These are phyloP conservation scores for Ophiostoma novo-ulmi DNA, from an alignment of 2,329 filamentous ascomycete genomes.

Conservation along the genomic window DNA sequence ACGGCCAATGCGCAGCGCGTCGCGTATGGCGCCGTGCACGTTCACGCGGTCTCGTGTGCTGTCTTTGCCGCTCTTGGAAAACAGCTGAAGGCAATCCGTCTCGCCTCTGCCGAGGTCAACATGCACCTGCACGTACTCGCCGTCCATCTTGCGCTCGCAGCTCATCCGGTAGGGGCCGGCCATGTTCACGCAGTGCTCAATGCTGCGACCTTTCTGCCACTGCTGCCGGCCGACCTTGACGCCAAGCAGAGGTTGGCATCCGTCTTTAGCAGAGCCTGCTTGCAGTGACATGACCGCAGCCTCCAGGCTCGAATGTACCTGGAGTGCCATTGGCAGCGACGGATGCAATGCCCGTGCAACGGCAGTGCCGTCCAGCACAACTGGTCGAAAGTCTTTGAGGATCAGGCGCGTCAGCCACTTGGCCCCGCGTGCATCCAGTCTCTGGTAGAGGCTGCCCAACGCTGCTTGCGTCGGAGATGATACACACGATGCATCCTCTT, in stretches of 20 bases:
- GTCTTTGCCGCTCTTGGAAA: slow-evolving; percentile 88
- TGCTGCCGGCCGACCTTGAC: slow-evolving; percentile 60
- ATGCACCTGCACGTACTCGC: slow-evolving; percentile 87
- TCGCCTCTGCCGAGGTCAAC: slow-evolving; percentile 57
- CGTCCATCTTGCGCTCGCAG: slow-evolving; percentile 77
- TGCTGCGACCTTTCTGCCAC: slow-evolving; percentile 63
- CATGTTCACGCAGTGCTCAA: slow-evolving; percentile 69
- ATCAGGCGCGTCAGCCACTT: slow-evolving; percentile 85
- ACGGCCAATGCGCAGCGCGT: slow-evolving; percentile 59
- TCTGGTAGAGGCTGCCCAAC: slow-evolving; percentile 54
- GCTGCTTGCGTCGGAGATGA: slow-evolving; percentile 32
- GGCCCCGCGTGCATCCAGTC: slow-evolving; percentile 61
- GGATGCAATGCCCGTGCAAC: slow-evolving; percentile 61
- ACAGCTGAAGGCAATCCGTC: slow-evolving; percentile 63
- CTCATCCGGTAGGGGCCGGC: slow-evolving; percentile 55
- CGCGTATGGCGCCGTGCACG: slow-evolving; percentile 59
- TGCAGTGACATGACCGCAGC: slow-evolving; percentile 40
- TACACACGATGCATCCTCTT: neutral
- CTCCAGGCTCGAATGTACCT: slow-evolving; percentile 63
- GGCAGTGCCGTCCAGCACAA: slow-evolving; percentile 53
- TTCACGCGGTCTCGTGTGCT: slow-evolving; percentile 65
- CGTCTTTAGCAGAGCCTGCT: neutral
- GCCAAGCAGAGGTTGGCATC: slow-evolving; percentile 46
- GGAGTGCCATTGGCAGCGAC: slow-evolving; percentile 62
- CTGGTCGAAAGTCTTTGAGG: slow-evolving; percentile 67